Evolutionary conservation across 164 flowering plant species (phyloP), one percentile per base, ranked within the genome.

Genomic region (Berberis thunbergii): DNA sequence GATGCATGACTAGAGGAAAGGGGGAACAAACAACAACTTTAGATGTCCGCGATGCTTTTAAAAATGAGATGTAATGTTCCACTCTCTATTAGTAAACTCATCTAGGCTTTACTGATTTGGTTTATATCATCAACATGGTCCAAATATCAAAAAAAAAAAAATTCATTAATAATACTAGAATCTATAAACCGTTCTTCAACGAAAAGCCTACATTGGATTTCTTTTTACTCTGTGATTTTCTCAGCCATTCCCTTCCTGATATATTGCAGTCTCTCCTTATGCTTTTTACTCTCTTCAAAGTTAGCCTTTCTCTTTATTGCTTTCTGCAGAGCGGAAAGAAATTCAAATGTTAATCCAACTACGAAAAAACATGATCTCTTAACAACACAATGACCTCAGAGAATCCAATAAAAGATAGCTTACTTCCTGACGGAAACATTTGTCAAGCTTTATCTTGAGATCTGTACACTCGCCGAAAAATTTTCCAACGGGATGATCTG

Each of bases 231-330:
- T 6, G 11, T 52, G 11, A 52, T 52, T 6, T 7, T 7, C 54
- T 70, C 78, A 9, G 77, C 74, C 45, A 66, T 69, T 80, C 83
- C 95, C 69, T 79, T 83, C 71, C 96, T 85, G 60, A 77, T 52
- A 60, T 84, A 89, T 59, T 70, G 79, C n/a, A 95, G 75, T 66
- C 85, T 85, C 78, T 95, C 97, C 76, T 75, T 88, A 69, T 82
- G 59, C 68, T 78, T 84, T 73, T 89, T 91, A 66, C 97, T 89
- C 82, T 87, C 72, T 72, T 95, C 99, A 66, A 91, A 88, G 75
- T 91, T 95, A 7, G 85, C 92, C 76, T 89, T 95, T 57, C 96
- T 76, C 78, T 89, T 95, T 72, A 85, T 11, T 54, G 92, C 96
- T 86, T 89, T 91, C 97, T 89, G 83, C 49, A 54, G 41, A 11